Evolutionary conservation across 495 filamentous ascomycete genomes (phyloP).

Genomic region (Aspergillus heteromorphus): DNA sequence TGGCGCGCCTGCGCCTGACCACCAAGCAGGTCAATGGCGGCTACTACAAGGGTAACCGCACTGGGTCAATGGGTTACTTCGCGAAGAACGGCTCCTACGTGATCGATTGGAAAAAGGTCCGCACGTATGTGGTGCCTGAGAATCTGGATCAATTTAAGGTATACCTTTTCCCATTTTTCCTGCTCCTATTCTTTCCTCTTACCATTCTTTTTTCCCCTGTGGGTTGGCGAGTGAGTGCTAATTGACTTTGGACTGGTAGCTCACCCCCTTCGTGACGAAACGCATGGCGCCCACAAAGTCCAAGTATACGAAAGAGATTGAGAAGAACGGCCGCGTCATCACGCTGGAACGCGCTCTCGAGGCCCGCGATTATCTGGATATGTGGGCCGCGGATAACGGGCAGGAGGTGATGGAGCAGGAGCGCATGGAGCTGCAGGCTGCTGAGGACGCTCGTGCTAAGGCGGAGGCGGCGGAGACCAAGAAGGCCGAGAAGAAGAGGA

Average conservation of each 20-base stretch:
- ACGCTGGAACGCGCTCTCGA: conserved; percentile 28
- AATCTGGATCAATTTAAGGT: conserved; percentile 65
- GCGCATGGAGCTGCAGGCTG: conserved; percentile 15
- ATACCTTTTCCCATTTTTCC: too few relatives aligned
- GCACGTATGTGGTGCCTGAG: conserved; percentile 79
- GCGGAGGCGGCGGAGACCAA: neutral
- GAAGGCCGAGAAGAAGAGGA: neutral
- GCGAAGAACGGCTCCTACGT: conserved; percentile 79
- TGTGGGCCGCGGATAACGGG: conserved; percentile 35
- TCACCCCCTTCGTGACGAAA: conserved; percentile 80
- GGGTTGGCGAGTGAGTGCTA: conserved; percentile 7
- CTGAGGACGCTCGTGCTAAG: neutral
- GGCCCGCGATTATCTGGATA: conserved; percentile 34
- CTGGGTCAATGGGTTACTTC: conserved; percentile 80
- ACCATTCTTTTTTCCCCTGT: too few relatives aligned
- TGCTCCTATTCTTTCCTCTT: too few relatives aligned
- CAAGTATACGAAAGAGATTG: conserved; percentile 32
- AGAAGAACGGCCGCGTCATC: conserved; percentile 19
- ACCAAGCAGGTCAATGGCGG: conserved; percentile 91
- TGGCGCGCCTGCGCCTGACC: conserved; percentile 65
- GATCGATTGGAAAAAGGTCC: conserved; percentile 79
- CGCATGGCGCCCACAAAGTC: conserved; percentile 44
- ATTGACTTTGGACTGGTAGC: conserved; percentile 49
- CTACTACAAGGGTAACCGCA: conserved; percentile 93
- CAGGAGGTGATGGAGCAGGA: conserved; percentile 29